A percentile compares a stretch with the other conserved stretches of the same genome.
Evolutionary conservation across 2,329 filamentous ascomycete species (phyloP).

Genomic region (Zymoseptoria pseudotritici): DNA sequence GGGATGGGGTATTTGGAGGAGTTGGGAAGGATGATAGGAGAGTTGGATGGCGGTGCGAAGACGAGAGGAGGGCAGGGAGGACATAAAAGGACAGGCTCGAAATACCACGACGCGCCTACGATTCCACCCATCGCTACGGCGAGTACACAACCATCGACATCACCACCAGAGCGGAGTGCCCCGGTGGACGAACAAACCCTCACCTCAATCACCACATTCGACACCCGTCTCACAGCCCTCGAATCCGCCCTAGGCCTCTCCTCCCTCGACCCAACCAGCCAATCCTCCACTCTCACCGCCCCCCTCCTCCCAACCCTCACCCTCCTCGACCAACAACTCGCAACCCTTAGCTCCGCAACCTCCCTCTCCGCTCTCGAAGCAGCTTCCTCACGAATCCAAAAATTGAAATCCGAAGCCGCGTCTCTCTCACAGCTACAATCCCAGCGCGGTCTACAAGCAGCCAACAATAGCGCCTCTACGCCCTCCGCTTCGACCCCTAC

Average conservation of each 20-base stretch:
- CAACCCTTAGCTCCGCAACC: constrained; percentile 59
- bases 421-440: constrained; percentile 54
- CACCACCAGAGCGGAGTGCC: constrained; percentile 1
- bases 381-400: constrained; percentile 19
- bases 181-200: constrained; percentile 50
- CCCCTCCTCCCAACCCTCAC: constrained; percentile 79
- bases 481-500: constrained; percentile 1
- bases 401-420: constrained; percentile 56
- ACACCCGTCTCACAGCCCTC: constrained; percentile 67
- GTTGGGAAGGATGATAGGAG: constrained; percentile 65
- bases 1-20: constrained; percentile 51
- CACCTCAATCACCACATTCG: constrained; percentile 78
- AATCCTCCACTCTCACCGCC: constrained; percentile 43
- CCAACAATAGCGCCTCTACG: neutral
- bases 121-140: constrained; percentile 1
- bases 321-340: constrained; percentile 71
- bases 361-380: constrained; percentile 66
- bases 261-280: constrained; percentile 54
- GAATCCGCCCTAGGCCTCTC: constrained; percentile 77
- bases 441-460: neutral
- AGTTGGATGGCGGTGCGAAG: constrained; percentile 41
- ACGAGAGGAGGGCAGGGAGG: constrained; percentile 5
- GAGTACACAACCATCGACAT: neutral
- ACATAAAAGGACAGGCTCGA: constrained; percentile 3
- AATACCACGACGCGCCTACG: constrained; percentile 16